A percentile compares a stretch with the other conserved stretches of the same genome.
These are phyloP conservation scores for Avicennia marina DNA, from an alignment of 257 asterid genomes.

Conservation along the genomic window DNA sequence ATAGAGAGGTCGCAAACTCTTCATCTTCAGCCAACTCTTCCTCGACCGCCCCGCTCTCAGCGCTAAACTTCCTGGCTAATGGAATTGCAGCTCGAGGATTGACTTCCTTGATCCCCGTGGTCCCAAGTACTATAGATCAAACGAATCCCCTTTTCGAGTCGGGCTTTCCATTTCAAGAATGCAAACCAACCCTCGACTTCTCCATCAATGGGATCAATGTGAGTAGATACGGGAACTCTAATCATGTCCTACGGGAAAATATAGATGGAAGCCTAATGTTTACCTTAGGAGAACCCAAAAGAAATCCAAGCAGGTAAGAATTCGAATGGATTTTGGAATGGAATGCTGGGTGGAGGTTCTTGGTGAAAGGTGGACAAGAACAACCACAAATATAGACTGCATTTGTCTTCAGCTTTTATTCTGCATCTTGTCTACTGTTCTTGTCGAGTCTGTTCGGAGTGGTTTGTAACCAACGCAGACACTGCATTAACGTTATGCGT, in stretches of 20 bases:
- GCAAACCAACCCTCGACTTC: constrained; percentile 46
- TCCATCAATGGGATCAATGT: constrained; percentile 31
- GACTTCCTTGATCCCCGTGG: constrained; percentile 27
- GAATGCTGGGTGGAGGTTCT: constrained; percentile 59
- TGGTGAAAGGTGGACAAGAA: constrained; percentile 30
- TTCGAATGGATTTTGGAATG: constrained; percentile 66
- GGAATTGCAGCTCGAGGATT: constrained; percentile 36
- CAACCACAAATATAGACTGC: constrained; percentile 8
- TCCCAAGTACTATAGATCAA: constrained; percentile 16
- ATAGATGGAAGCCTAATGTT: constrained; percentile 42
- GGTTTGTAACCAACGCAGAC: no score
- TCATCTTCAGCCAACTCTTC: constrained; percentile 27
- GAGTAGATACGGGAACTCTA: constrained; percentile 22
- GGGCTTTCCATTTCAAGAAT: constrained; percentile 52
- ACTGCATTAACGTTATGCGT: no score
- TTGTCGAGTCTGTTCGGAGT: constrained; percentile 19
- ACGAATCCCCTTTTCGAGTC: constrained; percentile 26
- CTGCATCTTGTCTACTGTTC: not conserved
- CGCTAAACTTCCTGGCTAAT: constrained; percentile 40
- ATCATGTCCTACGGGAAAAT: constrained; percentile 27
- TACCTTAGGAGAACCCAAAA: constrained; percentile 43
- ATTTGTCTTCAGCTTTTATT: not conserved
- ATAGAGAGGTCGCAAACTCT: constrained; percentile 14
- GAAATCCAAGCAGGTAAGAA: constrained; percentile 28
- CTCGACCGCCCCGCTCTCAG: constrained; percentile 31